A percentile compares a stretch with the other conserved stretches of the same genome.
Conservation (phyloP, 371 early-diverging fungal species). For the Fennellomyces sp. region DNA sequence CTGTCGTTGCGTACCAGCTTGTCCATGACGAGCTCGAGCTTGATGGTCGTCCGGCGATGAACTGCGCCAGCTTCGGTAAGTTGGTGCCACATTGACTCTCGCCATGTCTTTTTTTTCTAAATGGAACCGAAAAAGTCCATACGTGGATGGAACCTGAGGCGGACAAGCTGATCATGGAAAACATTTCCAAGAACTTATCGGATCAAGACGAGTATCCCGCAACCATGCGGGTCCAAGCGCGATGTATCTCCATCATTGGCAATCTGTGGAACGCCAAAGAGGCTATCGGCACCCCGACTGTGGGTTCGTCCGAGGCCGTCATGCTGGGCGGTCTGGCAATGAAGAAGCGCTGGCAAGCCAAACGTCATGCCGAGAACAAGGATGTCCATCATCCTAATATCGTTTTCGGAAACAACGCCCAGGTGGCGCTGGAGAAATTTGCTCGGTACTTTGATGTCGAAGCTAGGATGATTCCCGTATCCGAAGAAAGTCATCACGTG, state of each 20-base stretch:
- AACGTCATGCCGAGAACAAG: slow-evolving; percentile 48
- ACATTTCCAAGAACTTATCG: slow-evolving; percentile 62
- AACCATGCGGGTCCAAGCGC: slow-evolving; percentile 56
- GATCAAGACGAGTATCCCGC: slow-evolving; percentile 65
- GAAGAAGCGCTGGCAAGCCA: slow-evolving; percentile 67
- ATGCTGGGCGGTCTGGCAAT: slow-evolving; percentile 69
- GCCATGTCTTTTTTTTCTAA: neutral
- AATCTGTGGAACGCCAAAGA: slow-evolving; percentile 53
- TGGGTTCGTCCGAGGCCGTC: slow-evolving; percentile 71
- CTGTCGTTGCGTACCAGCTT: slow-evolving; percentile 59
- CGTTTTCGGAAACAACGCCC: slow-evolving; percentile 68
- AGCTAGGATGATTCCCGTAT: slow-evolving; percentile 59
- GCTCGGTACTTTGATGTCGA: slow-evolving; percentile 76
- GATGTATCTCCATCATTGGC: slow-evolving; percentile 65
- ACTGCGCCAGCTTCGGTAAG: slow-evolving; percentile 58
- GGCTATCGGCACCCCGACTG: slow-evolving; percentile 58
- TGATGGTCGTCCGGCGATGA: slow-evolving; percentile 68
- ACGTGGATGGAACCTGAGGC: slow-evolving; percentile 80
- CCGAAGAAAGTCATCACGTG: slow-evolving; percentile 45
- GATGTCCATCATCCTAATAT: slow-evolving; percentile 64
- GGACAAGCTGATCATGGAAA: slow-evolving; percentile 65
- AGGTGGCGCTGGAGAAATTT: slow-evolving; percentile 63
- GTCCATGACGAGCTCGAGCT: slow-evolving; percentile 65
- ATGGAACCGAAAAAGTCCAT: too few species aligned
- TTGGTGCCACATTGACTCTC: neutral